These are phyloP conservation scores for Dichotomocladium elegans DNA, from an alignment of 371 early-diverging fungal genomes.

Conservation along the genomic window DNA sequence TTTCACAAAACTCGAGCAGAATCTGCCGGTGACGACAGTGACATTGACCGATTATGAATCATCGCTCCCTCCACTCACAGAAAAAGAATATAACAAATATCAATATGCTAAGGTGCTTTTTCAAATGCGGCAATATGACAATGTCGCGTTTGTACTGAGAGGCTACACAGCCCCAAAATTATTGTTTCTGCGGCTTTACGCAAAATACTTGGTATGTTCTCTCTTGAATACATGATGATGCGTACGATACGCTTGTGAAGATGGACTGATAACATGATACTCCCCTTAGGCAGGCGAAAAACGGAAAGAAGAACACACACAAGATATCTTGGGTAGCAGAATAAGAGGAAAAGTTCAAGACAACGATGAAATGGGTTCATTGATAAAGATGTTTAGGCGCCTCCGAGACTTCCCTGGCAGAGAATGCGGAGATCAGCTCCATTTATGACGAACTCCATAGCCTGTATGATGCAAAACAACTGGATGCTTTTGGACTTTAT, in stretches of 20 bases:
- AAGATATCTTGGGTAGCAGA: conserved; percentile 58
- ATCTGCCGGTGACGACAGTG: conserved; percentile 1
- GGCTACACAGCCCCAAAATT: conserved; percentile 46
- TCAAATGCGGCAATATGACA: conserved; percentile 68
- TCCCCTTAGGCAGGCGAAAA: conserved; percentile 55
- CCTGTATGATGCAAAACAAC: conserved; percentile 29
- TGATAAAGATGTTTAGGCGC: no score
- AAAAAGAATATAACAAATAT: conserved; percentile 49
- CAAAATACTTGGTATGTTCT: conserved; percentile 58
- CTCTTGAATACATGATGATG: not conserved
- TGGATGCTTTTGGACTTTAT: conserved; percentile 70
- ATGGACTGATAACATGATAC: not conserved
- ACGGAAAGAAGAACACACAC: conserved; percentile 52
- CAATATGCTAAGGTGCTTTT: conserved; percentile 70
- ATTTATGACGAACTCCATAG: conserved; percentile 47
- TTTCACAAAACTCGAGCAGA: conserved; percentile 2
- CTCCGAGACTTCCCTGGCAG: conserved; percentile 34
- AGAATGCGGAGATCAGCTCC: conserved; percentile 46
- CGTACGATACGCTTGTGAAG: not conserved
- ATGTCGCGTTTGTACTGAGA: conserved; percentile 49
- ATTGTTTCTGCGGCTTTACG: conserved; percentile 65
- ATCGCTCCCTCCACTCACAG: conserved; percentile 18
- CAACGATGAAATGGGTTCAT: no score
- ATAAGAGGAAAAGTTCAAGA: no score
- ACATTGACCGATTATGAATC: conserved; percentile 16